phyloP scores from a whole-genome alignment of 2,329 filamentous ascomycete species.

The Sphaerulina vaccinii region DNA sequence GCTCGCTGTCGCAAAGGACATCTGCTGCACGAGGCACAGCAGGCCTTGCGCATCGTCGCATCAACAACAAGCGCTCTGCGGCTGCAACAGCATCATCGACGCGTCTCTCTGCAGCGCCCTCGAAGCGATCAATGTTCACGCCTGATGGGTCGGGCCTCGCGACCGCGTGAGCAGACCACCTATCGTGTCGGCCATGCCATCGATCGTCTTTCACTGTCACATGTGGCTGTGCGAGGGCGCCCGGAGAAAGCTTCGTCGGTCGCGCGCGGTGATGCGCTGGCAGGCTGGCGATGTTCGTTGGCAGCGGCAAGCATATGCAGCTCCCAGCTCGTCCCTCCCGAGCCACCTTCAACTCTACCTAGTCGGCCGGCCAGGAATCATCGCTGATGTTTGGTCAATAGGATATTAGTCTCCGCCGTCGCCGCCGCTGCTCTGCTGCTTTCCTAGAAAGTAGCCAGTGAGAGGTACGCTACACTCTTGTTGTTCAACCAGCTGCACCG shows the following conservation, averaged over 20 bases:
- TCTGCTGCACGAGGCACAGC: not conserved
- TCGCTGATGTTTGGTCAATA: conserved; percentile 32
- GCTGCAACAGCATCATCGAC: not conserved
- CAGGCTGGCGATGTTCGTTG: conserved; percentile 31
- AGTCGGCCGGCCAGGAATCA: conserved; percentile 19
- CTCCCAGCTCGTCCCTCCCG: conserved; percentile 24
- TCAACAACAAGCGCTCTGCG: not conserved
- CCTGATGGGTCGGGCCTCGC: not conserved
- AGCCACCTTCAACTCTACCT: not conserved
- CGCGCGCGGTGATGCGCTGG: conserved; percentile 32
- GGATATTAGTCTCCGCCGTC: conserved; percentile 26
- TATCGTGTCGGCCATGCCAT: conserved; percentile 3
- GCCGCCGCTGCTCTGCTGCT: conserved; percentile 21
- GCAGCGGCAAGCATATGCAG: conserved; percentile 29
- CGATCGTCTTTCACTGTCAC: conserved; percentile 16
- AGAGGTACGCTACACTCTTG: conserved; percentile 23
- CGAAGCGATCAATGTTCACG: not conserved
- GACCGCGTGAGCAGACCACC: not conserved
- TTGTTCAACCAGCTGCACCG: conserved; percentile 20
- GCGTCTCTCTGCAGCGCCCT: not conserved
- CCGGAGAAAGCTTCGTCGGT: conserved; percentile 19
- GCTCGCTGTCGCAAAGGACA: not conserved
- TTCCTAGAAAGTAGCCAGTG: conserved; percentile 24
- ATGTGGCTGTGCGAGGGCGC: conserved; percentile 26
- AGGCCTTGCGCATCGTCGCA: not conserved